Evolutionary conservation across 306 rosid species (phyloP).

Genomic region (Senna siamea): DNA sequence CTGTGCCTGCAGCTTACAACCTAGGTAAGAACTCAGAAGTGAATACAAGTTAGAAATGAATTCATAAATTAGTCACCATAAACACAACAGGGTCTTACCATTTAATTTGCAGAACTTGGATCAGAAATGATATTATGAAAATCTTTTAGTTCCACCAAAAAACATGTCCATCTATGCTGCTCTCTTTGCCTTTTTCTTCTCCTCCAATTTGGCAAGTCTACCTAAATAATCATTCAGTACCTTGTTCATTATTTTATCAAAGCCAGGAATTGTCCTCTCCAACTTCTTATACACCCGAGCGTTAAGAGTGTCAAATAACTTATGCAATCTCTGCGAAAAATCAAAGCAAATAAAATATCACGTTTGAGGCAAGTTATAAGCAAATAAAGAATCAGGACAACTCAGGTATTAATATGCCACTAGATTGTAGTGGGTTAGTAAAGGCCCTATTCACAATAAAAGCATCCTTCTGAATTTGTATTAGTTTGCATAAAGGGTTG

Average conservation of each 20-base stretch:
- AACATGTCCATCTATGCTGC: slow-evolving; percentile 31
- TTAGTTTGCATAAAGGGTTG: background rate
- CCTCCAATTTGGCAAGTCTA: slow-evolving; percentile 37
- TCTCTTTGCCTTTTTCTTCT: slow-evolving; percentile 42
- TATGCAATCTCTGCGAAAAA: slow-evolving; percentile 55
- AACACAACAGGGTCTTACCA: slow-evolving; percentile 13
- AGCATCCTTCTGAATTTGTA: background rate
- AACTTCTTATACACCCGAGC: slow-evolving; percentile 18
- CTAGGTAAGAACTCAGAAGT: background rate
- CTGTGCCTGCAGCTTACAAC: background rate
- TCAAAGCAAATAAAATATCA: slow-evolving; percentile 30
- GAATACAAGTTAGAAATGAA: background rate
- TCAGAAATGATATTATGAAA: slow-evolving; percentile 21
- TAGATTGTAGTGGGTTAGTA: background rate
- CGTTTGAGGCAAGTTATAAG: slow-evolving; percentile 26
- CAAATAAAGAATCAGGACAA: slow-evolving; percentile 9
- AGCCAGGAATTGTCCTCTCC: slow-evolving; percentile 61
- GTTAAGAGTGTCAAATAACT: slow-evolving; percentile 34
- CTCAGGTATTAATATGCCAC: background rate
- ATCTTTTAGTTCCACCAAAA: slow-evolving; percentile 3
- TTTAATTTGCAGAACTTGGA: slow-evolving; percentile 28
- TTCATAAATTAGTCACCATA: background rate
- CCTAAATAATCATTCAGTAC: slow-evolving; percentile 22
- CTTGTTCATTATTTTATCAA: slow-evolving; percentile 46
- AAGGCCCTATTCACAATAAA: background rate